Evolutionary conservation across 805 yeast genomes (phyloP), one percentile per base, ranked within the genome.

Genomic region (Hanseniaspora mollemarum): DNA sequence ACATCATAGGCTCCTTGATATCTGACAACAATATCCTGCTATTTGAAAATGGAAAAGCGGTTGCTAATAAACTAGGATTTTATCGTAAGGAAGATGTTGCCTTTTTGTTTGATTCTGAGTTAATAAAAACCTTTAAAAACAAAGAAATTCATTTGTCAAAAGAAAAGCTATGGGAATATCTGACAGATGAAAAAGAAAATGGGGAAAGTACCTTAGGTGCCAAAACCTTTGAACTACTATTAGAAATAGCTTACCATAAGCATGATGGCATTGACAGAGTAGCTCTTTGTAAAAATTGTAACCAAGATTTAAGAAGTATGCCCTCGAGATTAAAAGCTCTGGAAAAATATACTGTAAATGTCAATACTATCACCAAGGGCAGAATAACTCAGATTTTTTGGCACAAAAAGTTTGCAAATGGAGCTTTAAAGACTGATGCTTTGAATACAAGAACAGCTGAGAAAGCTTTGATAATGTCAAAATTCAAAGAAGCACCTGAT

Each of bases 271-370:
- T 82, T 15, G 70, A 75, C 44, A 75, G 88, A 0, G 66, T 77
- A 28, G 77, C 76, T 24, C 66, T 83, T 53, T 74, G 80, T 2
- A 65, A 67, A 37, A 68, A 65, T 18, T 75, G 87, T 0, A 75
- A 75, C 8, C 92, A 83, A 62, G 92, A 83, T 58, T 75, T 80
- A 16, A 71, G 90, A 55, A 80, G 87, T 53, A 67, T 81, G 37
- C 78, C 87, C 0, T 69, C 77, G 0, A 70, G 92, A 56, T 67
- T 81, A 48, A 77, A 75, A 57, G 71, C 71, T 39, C 64, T 83
- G 18, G 76, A 69, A 33, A 76, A 75, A 19, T 63, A 79, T 16
- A 72, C 80, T 4, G 64, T 64, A 21, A 76, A 71, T 46, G 55
- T 56, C 1, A 68, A 63, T 42, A 56, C 72, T 21, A 54, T 70